Evolutionary conservation across 2,329 filamentous ascomycete species (phyloP), one percentile per base, ranked within the genome.

Genomic region (Paraphoma chrysanthemicola): DNA sequence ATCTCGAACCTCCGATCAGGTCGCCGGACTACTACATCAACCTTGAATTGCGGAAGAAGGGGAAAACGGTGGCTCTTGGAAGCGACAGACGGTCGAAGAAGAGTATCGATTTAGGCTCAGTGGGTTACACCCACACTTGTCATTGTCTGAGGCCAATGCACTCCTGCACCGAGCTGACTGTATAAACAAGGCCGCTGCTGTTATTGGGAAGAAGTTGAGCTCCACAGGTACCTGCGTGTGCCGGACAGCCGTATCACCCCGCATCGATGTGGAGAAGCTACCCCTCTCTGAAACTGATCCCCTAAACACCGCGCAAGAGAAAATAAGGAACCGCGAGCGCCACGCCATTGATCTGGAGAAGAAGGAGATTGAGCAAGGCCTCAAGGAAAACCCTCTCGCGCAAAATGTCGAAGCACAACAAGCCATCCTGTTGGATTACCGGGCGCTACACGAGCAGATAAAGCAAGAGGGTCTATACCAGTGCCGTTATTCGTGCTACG

Each of bases 1-100:
- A 86, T 75, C 78, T 83, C 63, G 83, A 81, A 62, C 86, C 86
- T 53, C 86, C 86, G 62, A 87, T 88, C 57, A 80, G 83, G 68
- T 82, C 66, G 41, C 81, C 81, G 44, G 67, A 81, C 67, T 81
- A 71, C 64, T 70, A 68, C 60, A 64, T 60, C 31, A 62, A 68
- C 38, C 53, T 65, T n/a, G 62, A 67, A 48, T 60, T 63, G 57
- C 56, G 46, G 10, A 60, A 54, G 28, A 56, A 54, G 56, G 48
- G 46, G n/a, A 47, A 36, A 11, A 36, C 18, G 14, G 42, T 44
- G 6, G 49, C 44, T 7, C 23, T 33, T 43, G 36, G 51, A 48
- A 38, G 45, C 28, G 57, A 59, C 42, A 57, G 12, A 16, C 39
- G 54, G 53, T 63, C 60, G 29, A 57, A 54, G 38, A 57, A 53